phyloP scores from a whole-genome alignment of 768 basidiomycete genomes.

The Gautieria morchelliformis region DNA sequence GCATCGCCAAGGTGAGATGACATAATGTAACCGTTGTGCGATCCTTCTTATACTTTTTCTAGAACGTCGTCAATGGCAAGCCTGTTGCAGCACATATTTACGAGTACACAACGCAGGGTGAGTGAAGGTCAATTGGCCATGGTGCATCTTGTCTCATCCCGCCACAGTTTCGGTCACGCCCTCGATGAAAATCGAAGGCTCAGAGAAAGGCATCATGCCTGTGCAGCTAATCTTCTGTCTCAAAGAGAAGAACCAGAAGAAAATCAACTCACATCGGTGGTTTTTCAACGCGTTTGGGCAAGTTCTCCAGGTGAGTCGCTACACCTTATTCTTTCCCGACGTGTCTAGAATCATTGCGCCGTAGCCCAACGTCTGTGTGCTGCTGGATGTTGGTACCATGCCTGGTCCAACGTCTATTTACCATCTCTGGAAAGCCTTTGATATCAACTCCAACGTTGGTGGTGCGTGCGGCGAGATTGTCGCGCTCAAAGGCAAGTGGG shows the following conservation, averaged over 20 bases:
- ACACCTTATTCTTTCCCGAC: slow-evolving; percentile 67
- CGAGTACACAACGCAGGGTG: slow-evolving; percentile 90
- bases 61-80: slow-evolving; percentile 72
- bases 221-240: slow-evolving; percentile 90
- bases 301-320: slow-evolving; percentile 2
- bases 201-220: slow-evolving; percentile 73
- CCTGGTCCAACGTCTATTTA: slow-evolving; percentile 86
- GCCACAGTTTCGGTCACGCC: slow-evolving; percentile 67
- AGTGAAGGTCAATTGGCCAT: slow-evolving; percentile 16
- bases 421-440: slow-evolving; percentile 92
- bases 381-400: slow-evolving; percentile 81
- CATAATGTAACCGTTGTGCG: neutral
- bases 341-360: slow-evolving; percentile 54
- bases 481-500: slow-evolving; percentile 79
- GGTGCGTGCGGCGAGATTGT: slow-evolving; percentile 97
- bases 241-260: slow-evolving; percentile 91
- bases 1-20: slow-evolving; percentile 65
- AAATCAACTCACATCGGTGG: slow-evolving; percentile 42
- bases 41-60: neutral
- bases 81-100: slow-evolving; percentile 86
- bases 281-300: slow-evolving; percentile 27
- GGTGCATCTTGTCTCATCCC: slow-evolving; percentile 1
- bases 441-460: slow-evolving; percentile 83
- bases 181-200: slow-evolving; percentile 70
- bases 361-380: slow-evolving; percentile 86